Evolutionary conservation across 2,329 filamentous ascomycete species (phyloP).

Genomic region (Aspergillus bombycis): DNA sequence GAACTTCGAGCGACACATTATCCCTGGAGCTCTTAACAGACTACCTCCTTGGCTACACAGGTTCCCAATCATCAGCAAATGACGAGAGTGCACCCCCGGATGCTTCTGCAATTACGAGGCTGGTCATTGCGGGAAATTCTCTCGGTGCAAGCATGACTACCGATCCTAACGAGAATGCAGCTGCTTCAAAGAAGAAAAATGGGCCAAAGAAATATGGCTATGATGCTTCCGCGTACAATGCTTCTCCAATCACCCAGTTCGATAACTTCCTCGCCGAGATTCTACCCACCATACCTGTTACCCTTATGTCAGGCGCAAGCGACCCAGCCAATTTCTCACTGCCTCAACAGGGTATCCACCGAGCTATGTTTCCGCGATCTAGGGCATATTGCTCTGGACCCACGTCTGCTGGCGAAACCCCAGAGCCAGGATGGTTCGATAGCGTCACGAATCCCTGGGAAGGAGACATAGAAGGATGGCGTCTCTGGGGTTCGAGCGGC

Average conservation of each 20-base stretch:
- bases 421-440: slow-evolving; percentile 75
- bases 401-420: slow-evolving; percentile 34
- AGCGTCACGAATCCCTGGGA: slow-evolving; percentile 92
- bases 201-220: slow-evolving; percentile 86
- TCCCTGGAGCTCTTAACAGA: slow-evolving; percentile 79
- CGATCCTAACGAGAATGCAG: slow-evolving; percentile 30
- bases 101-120: slow-evolving; percentile 68
- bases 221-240: slow-evolving; percentile 85
- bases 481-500: slow-evolving; percentile 81
- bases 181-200: slow-evolving; percentile 49
- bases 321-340: slow-evolving; percentile 90
- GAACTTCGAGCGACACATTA: slow-evolving; percentile 72
- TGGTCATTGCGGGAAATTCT: slow-evolving; percentile 92
- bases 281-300: slow-evolving; percentile 84
- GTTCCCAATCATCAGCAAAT: slow-evolving; percentile 48
- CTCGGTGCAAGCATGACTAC: slow-evolving; percentile 54
- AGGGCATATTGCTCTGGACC: slow-evolving; percentile 63
- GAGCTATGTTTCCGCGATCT: slow-evolving; percentile 82
- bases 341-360: slow-evolving; percentile 90
- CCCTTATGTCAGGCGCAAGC: slow-evolving; percentile 77
- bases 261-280: slow-evolving; percentile 81
- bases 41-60: slow-evolving; percentile 82
- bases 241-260: slow-evolving; percentile 78
- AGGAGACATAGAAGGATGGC: slow-evolving; percentile 86
- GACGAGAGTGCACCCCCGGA: slow-evolving; percentile 53